Conservation (phyloP, 768 basidiomycete genomes). For the Hericium erinaceus region DNA sequence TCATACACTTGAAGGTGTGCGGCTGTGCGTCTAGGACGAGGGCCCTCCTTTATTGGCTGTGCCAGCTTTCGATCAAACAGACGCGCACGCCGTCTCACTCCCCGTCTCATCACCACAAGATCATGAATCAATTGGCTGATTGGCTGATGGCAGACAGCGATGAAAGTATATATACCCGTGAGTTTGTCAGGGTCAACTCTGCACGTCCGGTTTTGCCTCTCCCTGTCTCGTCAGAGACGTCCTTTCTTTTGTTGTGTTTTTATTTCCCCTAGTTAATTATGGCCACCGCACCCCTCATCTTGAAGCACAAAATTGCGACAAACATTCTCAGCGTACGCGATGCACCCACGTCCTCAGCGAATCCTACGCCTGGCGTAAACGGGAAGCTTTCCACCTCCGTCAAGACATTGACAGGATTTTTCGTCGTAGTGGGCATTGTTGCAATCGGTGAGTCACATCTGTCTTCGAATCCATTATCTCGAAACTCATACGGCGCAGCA, state of each 20-base stretch:
- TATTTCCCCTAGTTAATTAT: background rate
- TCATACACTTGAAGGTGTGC: no score
- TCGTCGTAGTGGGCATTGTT: slow-evolving; percentile 20
- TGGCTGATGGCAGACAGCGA: background rate
- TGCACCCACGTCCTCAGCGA: background rate
- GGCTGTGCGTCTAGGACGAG: no score
- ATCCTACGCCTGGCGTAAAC: background rate
- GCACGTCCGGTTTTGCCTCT: slow-evolving; percentile 7
- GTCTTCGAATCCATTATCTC: background rate
- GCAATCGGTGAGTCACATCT: slow-evolving; percentile 14
- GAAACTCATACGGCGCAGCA: slow-evolving; percentile 3
- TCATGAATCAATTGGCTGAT: background rate
- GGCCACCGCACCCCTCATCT: background rate
- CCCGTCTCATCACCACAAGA: background rate
- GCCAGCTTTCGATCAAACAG: background rate
- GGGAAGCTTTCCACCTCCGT: slow-evolving; percentile 15
- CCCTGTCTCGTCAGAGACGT: slow-evolving; percentile 10
- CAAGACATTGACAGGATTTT: slow-evolving; percentile 17
- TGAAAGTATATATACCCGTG: background rate
- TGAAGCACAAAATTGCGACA: slow-evolving; percentile 8
- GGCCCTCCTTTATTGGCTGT: no score
- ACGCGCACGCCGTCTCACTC: background rate
- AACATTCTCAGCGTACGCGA: slow-evolving; percentile 1
- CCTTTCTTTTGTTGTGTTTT: slow-evolving; percentile 6
- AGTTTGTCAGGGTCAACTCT: background rate